Base-by-base conservation (phyloP, 257 asterid genomes). In the Plantago elongata region DNA sequence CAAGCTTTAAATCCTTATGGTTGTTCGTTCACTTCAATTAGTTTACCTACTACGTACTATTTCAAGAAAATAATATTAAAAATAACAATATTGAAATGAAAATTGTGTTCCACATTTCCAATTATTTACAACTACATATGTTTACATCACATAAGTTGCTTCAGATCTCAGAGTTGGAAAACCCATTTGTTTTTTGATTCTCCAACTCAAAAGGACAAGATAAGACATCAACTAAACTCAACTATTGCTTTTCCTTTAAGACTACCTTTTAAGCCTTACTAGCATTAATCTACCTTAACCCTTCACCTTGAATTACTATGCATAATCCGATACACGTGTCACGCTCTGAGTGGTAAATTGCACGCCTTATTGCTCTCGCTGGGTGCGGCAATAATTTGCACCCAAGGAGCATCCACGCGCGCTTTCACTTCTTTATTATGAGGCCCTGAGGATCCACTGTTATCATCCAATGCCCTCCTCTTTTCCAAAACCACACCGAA, bases 401-500 rank as follows among this genome's bases (percentile, higher is more conserved):
- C 59, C 89, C 89, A 83, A 4, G 83, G 76, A 5, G 45, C 76
- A 18, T 82, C 84, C 29, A 59, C 54, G 2, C 77, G 62, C 64
- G 16, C 68, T 52, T 81, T 84, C 69, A 77, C 67, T 56, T 75
- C 79, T 56, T 84, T 86, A 62, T 47, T 51, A 0, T 17, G 66
- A 3, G 65, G 59, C 60, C 75, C 79, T 4, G 45, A 63, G 15
- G n/a, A 38, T n/a, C 74, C 82, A 11, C 22, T 29, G 60, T 44
- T 66, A 18, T 72, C 91, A 12, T 70, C 68, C 34, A 75, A 72
- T 11, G 64, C 78, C 85, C 89, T 73, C 80, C 76, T 84, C 57
- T 71, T 83, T 71, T 77, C 83, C 79, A 86, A 42, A 51, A 76
- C 15, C 55, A 90, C 96, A 65, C 96, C 96, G 38, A 90, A 88